Base-by-base conservation (phyloP, 2,329 filamentous ascomycete genomes). In the Fusarium virguliforme region DNA sequence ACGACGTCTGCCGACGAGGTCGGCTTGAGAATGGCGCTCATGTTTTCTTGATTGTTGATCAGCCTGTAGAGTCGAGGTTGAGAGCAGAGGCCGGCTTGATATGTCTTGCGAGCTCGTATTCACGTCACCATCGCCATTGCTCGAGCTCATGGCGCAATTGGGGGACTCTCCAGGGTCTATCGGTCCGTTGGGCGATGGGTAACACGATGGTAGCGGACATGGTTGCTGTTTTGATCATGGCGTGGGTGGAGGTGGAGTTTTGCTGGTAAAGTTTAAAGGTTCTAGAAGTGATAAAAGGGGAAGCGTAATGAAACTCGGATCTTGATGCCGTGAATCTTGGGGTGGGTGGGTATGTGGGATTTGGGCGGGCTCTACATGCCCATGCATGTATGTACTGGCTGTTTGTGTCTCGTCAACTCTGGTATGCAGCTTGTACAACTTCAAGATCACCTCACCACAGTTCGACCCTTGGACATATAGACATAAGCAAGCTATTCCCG, bases 161-260 rank as follows among this genome's bases (percentile, higher is more conserved):
- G 12, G 18, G 18, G 18, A 55, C 26, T 51, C 58, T 41, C 54
- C 38, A 55, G 70, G 65, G 65, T 40, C 8, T 57, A 60, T 65
- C 60, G 60, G 57, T 22, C 55, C 43, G 34, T 46, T 46, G 46
- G 18, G 32, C 38, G 28, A 65, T 48, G 38, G 43, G 50, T 71
- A 62, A 12, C 48, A 43, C 43, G 24, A 40, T 32, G n/a, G 28
- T 30, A 8, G 32, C 56, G 57, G 57, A 60, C 57, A 38, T 59
- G 32, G 32, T 58, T 71, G 22, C 69, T 71, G 51, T 57, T 71
- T 71, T 46, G 70, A 58, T 58, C 46, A 55, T 71, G 68, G 67
- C 67, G 64, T 22, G 22, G 67, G 56, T 65, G 37, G 12, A 61
- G 58, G 60, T 26, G 34, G 34, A 24, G 34, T 38, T 51, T 55